Percentiles rank a stretch among this genome's conserved stretches.
Evolutionary conservation across 805 yeast species (phyloP).

Genomic region (Candida krabiensis): DNA sequence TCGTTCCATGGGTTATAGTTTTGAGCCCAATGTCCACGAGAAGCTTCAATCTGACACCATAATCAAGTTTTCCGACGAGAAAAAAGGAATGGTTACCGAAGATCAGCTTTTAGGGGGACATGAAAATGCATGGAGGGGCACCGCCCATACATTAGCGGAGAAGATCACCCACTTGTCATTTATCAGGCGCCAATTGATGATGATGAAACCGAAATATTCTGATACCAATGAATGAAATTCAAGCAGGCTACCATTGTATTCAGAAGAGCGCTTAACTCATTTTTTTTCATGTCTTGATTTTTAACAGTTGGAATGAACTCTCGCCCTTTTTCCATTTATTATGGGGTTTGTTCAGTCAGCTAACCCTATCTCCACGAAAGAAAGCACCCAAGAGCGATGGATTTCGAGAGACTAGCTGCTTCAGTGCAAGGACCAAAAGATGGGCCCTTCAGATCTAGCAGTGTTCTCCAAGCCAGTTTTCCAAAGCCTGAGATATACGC

Average conservation of each 20-base stretch:
- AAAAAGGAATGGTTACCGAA: conserved; percentile 28
- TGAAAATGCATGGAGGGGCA: conserved; percentile 29
- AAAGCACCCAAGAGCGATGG: background rate
- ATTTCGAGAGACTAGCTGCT: background rate
- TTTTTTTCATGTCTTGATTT: too few relatives aligned
- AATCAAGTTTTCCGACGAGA: conserved; percentile 16
- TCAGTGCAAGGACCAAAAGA: background rate
- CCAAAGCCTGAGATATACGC: background rate
- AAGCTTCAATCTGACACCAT: conserved; percentile 20
- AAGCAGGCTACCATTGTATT: too few relatives aligned
- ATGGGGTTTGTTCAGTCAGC: too few relatives aligned
- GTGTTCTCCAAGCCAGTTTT: background rate
- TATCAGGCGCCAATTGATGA: conserved; percentile 22
- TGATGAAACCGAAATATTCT: background rate
- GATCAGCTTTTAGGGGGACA: conserved; percentile 29
- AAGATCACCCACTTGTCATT: conserved; percentile 35
- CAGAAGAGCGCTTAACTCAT: too few relatives aligned
- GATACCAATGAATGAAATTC: too few relatives aligned
- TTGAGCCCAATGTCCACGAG: conserved; percentile 24
- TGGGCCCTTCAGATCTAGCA: background rate
- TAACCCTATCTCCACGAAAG: too few relatives aligned
- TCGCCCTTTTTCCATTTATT: too few relatives aligned
- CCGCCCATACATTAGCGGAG: conserved; percentile 24
- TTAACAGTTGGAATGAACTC: too few relatives aligned
- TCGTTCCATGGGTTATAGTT: conserved; percentile 34